Base-by-base conservation (phyloP, 805 yeast genomes). In the Ogataea haglerorum region DNA sequence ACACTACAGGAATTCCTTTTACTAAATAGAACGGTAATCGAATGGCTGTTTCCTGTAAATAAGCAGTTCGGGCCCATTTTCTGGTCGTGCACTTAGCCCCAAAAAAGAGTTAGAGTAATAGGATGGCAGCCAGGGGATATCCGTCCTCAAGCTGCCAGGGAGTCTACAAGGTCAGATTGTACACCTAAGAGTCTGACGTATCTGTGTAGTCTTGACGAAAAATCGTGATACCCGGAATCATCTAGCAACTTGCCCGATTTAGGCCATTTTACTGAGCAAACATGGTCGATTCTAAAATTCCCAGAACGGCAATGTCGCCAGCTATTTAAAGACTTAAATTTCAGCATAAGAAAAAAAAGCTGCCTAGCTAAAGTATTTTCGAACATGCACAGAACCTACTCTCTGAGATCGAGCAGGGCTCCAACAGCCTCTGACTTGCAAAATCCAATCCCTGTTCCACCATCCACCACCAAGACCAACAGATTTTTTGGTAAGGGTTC, bases 341-440 rank as follows among this genome's bases (percentile, higher is more conserved):
- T 36, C 44, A 36, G 37, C 44, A 35, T 31, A 36, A 36, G 36
- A 40, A 31, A 40, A 40, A 31, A 35, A 40, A 40, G 38, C 43
- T 30, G 38, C 32, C 31, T n/a, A 34, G 14, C 34, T 23, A 28
- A 40, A 40, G 38, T 30, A 40, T 34, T 23, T 34, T 25, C 18
- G 31, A 67, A 36, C 51, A 93, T 93, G 99, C 97, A 91, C 77
- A 85, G 97, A 82, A 91, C 99, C 36, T 93, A 93, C 71, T 91
- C 99, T 25, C 76, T 91, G 69, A 89, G 99, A 79, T 82, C 89
- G 57, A 67, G 83, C 42, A 85, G 96, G 69, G 98, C 97, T 28
- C 99, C 99, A 48, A 90, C 99, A 43, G 98, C 98, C 46, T 79
- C 96, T 52, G 96, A 91, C 70, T 69, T 91, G 68, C 90, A 84